phyloP scores from a whole-genome alignment of 495 filamentous ascomycete genomes.

The Massariosphaeria phaeospora region DNA sequence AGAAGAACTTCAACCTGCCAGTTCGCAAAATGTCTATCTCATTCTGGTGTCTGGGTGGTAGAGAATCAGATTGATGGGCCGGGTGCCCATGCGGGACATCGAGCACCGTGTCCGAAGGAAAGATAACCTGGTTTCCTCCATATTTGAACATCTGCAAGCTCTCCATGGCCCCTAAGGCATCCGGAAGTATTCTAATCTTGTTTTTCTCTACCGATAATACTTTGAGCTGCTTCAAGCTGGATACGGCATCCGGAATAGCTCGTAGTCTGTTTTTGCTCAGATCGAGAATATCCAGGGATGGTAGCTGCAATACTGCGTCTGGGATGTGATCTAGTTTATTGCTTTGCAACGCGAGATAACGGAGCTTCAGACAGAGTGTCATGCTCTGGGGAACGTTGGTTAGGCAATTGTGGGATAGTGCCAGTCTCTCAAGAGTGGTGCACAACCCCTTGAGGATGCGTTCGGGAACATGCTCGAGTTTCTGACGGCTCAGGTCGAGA shows the following conservation, averaged over 20 bases:
- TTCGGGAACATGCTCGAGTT: background rate
- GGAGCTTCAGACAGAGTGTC: background rate
- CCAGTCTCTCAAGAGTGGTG: background rate
- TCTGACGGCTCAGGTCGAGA: background rate
- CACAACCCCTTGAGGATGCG: background rate
- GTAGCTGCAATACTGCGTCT: background rate
- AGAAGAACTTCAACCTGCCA: too few relatives aligned
- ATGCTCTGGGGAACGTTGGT: background rate
- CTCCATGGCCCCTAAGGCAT: background rate
- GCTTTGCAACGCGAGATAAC: background rate
- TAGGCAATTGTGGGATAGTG: background rate
- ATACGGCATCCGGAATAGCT: background rate
- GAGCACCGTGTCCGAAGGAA: background rate
- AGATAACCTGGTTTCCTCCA: background rate
- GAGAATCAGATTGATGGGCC: too few relatives aligned
- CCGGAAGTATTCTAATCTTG: background rate
- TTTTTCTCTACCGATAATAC: background rate
- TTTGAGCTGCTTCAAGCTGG: background rate
- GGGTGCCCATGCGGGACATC: too few relatives aligned
- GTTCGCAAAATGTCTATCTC: too few relatives aligned
- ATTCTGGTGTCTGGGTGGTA: too few relatives aligned
- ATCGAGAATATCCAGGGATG: background rate
- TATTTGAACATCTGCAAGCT: background rate
- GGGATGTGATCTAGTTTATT: conserved; percentile 3
- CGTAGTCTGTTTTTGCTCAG: background rate